These are phyloP conservation scores for Aspergillus sp. DNA, from an alignment of 2,329 filamentous ascomycete species.

Conservation along the genomic window DNA sequence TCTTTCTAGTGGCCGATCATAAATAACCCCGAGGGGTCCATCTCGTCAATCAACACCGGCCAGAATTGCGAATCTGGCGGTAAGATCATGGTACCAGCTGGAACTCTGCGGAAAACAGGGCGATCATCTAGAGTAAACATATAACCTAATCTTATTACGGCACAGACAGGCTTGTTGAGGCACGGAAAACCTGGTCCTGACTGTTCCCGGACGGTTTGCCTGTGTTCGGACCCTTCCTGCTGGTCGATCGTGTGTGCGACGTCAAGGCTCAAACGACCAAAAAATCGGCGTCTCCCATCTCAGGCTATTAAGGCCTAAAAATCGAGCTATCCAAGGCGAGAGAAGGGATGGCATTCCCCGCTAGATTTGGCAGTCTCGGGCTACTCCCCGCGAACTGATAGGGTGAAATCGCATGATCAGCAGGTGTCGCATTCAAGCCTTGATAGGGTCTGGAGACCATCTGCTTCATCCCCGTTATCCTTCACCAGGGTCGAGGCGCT, in stretches of 20 bases:
- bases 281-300: too few relatives aligned
- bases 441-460: background rate
- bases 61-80: conserved; percentile 2
- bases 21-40: conserved; percentile 13
- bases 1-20: conserved; percentile 23
- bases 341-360: conserved; percentile 10
- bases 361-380: conserved; percentile 17
- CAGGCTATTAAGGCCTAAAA: background rate
- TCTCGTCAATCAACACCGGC: conserved; percentile 4
- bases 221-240: too few relatives aligned
- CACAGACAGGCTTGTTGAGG: background rate
- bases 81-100: background rate
- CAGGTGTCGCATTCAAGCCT: conserved; percentile 12
- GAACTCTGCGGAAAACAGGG: background rate
- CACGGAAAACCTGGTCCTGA: background rate
- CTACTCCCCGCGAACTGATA: conserved; percentile 15
- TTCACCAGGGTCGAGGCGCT: background rate
- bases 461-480: background rate
- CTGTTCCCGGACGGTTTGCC: too few relatives aligned
- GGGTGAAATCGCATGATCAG: conserved; percentile 21
- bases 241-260: background rate
- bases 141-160: conserved; percentile 1
- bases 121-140: background rate
- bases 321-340: background rate
- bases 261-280: background rate